A percentile compares a stretch with the other conserved stretches of the same genome.
Evolutionary conservation across 208 protist genomes (phyloP).

Genomic region (Crithidia expoeki): DNA sequence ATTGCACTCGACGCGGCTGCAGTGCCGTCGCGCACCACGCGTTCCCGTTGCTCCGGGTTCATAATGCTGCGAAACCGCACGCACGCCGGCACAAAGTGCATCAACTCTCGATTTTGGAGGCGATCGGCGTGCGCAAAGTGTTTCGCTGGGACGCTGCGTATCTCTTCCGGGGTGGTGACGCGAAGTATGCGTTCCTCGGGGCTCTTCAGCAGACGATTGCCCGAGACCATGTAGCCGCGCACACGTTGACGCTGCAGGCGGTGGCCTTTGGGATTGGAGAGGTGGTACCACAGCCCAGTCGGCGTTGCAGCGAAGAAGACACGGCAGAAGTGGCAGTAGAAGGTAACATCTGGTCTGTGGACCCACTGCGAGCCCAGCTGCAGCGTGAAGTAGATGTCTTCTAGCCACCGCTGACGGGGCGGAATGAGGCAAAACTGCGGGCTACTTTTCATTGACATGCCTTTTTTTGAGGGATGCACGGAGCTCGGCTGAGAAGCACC

Average conservation of each 20-base stretch:
- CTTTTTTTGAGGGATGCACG: background rate
- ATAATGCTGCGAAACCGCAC: constrained; percentile 1
- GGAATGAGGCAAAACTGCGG: constrained; percentile 20
- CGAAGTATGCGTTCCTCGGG: constrained; percentile 4
- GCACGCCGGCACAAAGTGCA: background rate
- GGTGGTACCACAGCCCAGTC: constrained; percentile 6
- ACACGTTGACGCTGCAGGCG: constrained; percentile 12
- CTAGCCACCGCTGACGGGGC: constrained; percentile 6
- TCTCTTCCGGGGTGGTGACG: background rate
- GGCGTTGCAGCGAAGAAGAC: constrained; percentile 12
- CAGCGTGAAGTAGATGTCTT: constrained; percentile 13
- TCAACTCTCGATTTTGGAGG: background rate
- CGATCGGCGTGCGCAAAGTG: constrained; percentile 3
- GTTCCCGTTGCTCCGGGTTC: background rate
- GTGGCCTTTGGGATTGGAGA: constrained; percentile 4
- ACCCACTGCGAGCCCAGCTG: background rate
- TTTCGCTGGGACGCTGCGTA: background rate
- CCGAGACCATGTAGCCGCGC: background rate
- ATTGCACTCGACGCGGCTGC: background rate
- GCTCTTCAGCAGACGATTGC: constrained; percentile 1
- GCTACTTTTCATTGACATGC: background rate
- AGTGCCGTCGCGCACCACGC: constrained; percentile 11
- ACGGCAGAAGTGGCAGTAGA: constrained; percentile 30
- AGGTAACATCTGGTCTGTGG: background rate
- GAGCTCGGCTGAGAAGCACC: no score